Conservation (phyloP, 2,329 filamentous ascomycete species). For the Waltergamsia citrina region DNA sequence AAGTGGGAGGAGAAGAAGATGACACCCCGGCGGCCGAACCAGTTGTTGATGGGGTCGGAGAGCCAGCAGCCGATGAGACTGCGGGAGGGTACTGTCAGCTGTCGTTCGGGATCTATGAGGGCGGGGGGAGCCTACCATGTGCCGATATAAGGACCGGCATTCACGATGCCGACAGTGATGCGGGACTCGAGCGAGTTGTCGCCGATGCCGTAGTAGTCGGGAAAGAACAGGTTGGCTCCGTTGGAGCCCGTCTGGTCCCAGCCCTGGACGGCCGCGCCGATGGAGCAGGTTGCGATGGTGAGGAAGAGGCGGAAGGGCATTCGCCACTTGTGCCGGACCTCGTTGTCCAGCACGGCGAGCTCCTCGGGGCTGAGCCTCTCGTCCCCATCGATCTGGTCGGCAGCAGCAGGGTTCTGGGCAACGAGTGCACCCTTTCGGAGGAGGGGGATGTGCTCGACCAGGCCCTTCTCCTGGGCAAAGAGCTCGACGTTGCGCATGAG, state of each 20-base stretch:
- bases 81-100: neutral
- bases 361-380: slow-evolving; percentile 48
- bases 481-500: slow-evolving; percentile 49
- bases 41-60: slow-evolving; percentile 49
- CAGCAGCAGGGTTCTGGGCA: slow-evolving; percentile 46
- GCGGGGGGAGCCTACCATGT: slow-evolving; percentile 16
- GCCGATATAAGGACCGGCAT: slow-evolving; percentile 42
- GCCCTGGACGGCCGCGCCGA: slow-evolving; percentile 58
- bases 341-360: slow-evolving; percentile 46
- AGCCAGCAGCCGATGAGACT: slow-evolving; percentile 39
- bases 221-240: slow-evolving; percentile 54
- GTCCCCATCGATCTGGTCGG: slow-evolving; percentile 42
- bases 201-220: slow-evolving; percentile 29
- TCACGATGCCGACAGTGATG: slow-evolving; percentile 56
- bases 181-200: slow-evolving; percentile 18
- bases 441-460: slow-evolving; percentile 47
- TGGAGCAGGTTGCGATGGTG: slow-evolving; percentile 57
- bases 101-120: neutral
- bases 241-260: slow-evolving; percentile 58
- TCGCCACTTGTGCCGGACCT: slow-evolving; percentile 56
- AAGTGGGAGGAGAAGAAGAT: slow-evolving; percentile 71
- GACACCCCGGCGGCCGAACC: slow-evolving; percentile 32
- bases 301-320: slow-evolving; percentile 53
- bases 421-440: slow-evolving; percentile 49
- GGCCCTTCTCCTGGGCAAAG: slow-evolving; percentile 48